Conservation (phyloP, 1,284 basidiomycete genomes). For the Leccinum subrobustum region DNA sequence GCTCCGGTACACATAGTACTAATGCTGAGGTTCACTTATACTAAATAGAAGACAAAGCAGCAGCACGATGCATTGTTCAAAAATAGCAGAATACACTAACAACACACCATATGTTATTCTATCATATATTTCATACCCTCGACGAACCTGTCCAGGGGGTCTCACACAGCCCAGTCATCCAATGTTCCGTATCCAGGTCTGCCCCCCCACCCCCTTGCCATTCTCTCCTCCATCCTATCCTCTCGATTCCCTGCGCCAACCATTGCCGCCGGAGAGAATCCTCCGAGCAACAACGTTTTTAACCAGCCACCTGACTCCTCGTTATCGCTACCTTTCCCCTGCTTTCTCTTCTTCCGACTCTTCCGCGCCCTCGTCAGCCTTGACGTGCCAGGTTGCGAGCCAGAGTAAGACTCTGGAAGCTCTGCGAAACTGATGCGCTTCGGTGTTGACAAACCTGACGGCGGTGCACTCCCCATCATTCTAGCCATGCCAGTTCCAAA, state of each 20-base stretch:
- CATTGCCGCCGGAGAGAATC: conserved; percentile 26
- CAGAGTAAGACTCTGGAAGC: conserved; percentile 59
- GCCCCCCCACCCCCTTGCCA: conserved; percentile 46
- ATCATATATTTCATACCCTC: neutral
- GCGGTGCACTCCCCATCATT: conserved; percentile 25
- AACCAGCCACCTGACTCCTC: conserved; percentile 46
- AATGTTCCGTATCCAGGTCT: conserved; percentile 45
- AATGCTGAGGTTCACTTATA: neutral
- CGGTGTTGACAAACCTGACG: conserved; percentile 53
- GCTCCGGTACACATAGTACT: neutral
- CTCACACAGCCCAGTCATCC: conserved; percentile 59
- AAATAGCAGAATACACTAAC: conserved; percentile 11
- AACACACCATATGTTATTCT: conserved; percentile 21
- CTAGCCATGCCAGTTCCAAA: conserved; percentile 33
- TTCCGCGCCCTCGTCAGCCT: conserved; percentile 31
- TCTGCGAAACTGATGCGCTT: conserved; percentile 75
- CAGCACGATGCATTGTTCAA: neutral
- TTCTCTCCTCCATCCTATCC: conserved; percentile 50
- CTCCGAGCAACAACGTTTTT: conserved; percentile 45
- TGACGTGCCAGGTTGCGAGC: conserved; percentile 24
- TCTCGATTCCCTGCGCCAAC: conserved; percentile 36
- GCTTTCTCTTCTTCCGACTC: conserved; percentile 26
- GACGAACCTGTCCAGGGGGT: neutral
- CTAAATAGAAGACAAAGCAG: neutral
- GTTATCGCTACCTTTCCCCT: conserved; percentile 22